Evolutionary conservation across 139 green algal species (phyloP).

Genomic region (Volvox africanus): DNA sequence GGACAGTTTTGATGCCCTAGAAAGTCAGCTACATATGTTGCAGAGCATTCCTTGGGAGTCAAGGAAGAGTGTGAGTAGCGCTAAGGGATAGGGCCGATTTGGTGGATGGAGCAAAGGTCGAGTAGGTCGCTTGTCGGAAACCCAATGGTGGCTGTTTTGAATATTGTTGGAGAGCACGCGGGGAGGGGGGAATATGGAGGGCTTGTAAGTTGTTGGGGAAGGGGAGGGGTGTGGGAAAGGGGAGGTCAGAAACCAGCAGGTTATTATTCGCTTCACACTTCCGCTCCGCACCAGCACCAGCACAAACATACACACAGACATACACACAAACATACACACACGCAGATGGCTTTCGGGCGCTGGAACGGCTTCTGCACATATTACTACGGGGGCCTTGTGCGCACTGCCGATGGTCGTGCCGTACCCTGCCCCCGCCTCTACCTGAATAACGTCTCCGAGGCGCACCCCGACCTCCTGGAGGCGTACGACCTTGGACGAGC

Average conservation of each 20-base stretch:
- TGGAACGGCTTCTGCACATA: slow-evolving; percentile 48
- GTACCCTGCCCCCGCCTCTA: slow-evolving; percentile 34
- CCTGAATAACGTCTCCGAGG: slow-evolving; percentile 24
- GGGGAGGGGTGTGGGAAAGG: neutral
- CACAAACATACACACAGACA: neutral
- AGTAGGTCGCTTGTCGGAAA: too few relatives aligned
- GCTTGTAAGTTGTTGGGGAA: neutral
- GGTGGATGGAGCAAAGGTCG: too few relatives aligned
- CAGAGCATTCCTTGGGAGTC: neutral
- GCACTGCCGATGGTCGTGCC: neutral
- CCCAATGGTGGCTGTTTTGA: too few relatives aligned
- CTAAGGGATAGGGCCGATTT: neutral
- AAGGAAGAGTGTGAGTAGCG: slow-evolving; percentile 7
- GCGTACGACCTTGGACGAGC: slow-evolving; percentile 7
- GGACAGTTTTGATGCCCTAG: slow-evolving; percentile 39
- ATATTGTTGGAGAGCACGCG: neutral
- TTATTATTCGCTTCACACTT: neutral
- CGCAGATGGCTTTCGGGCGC: slow-evolving; percentile 31
- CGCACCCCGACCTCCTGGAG: slow-evolving; percentile 16
- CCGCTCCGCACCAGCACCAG: neutral
- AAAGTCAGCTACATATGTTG: neutral
- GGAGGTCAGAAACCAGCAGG: too few relatives aligned
- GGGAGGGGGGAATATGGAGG: too few relatives aligned
- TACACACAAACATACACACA: neutral
- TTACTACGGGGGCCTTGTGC: slow-evolving; percentile 9